Evolutionary conservation across 2,329 filamentous ascomycete genomes (phyloP), one percentile per base, ranked within the genome.

Genomic region (Aspergillus pseudonomiae): DNA sequence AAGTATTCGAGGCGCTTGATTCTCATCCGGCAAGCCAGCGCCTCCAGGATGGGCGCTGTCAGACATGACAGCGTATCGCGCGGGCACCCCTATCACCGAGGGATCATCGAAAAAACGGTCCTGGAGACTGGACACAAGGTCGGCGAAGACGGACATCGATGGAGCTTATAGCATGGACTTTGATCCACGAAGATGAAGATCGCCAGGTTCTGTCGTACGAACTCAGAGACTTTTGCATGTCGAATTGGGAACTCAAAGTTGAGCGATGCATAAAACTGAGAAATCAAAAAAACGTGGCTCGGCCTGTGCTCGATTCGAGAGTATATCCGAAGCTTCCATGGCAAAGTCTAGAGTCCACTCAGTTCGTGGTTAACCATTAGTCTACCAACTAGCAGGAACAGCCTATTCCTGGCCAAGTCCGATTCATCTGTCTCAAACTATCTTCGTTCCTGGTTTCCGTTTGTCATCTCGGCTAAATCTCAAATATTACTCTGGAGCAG

Each of bases 1-100:
- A 12, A 68, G 26, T 30, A 68, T 68, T 4, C 55, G 48, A 10
- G 61, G 50, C 12, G 30, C 66, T 39, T 66, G 65, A 36, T 60
- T 60, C n/a, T 64, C 45, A 57, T 67, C 60, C 16, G 59, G 61
- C 34, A 63, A 62, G 59, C 56, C 60, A 32, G 57, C 48, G 24
- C 60, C 62, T 26, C 57, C 64, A 21, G 41, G 43, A 63, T 62
- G 55, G 21, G 56, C 39, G 48, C 16, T 54, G 24, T 61, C 62
- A 30, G 60, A 41, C 64, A 65, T 67, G 54, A 36, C 50, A 54
- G 41, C 39, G 26, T 34, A 30, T 52, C 45, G 48, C 59, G 30
- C n/a, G 55, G 34, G 24, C 30, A 55, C 30, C 36, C 21, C 50
- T 30, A 52, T 57, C 30, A 30, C n/a, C 32, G 57, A 19, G 26